A percentile compares a stretch with the other conserved stretches of the same genome.
phyloP scores from a whole-genome alignment of 148 eudicot species.

The Rhododendron ferrugineum region DNA sequence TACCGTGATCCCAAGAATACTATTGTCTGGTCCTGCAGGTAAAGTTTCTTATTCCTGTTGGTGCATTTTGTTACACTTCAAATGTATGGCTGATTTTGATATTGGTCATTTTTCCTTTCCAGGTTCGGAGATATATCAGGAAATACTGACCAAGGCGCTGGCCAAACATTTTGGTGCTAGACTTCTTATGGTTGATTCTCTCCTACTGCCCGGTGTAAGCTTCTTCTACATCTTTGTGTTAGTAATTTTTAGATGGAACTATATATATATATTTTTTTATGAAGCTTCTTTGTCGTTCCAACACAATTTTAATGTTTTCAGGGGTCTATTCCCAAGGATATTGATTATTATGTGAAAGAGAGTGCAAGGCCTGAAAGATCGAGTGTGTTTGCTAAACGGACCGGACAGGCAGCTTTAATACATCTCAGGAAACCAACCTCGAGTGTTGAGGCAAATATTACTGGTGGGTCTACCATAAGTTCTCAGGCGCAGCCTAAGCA shows the following conservation, averaged over 20 bases:
- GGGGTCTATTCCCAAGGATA: slow-evolving; percentile 62
- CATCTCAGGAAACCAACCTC: slow-evolving; percentile 72
- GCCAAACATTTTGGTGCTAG: slow-evolving; percentile 73
- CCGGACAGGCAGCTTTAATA: slow-evolving; percentile 41
- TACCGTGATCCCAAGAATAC: slow-evolving; percentile 68
- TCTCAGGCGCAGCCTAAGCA: slow-evolving; percentile 72
- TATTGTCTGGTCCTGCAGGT: slow-evolving; percentile 97
- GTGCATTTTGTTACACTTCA: not conserved
- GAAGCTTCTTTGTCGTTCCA: not conserved
- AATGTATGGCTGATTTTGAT: not conserved
- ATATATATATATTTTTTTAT: not conserved
- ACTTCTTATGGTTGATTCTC: slow-evolving; percentile 73
- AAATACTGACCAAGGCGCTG: slow-evolving; percentile 74
- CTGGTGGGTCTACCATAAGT: slow-evolving; percentile 59
- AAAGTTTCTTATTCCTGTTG: slow-evolving; percentile 4
- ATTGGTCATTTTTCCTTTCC: slow-evolving; percentile 13
- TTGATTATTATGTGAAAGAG: slow-evolving; percentile 53
- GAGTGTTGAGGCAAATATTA: slow-evolving; percentile 81
- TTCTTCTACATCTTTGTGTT: slow-evolving; percentile 1
- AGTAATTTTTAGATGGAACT: not conserved
- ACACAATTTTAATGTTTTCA: slow-evolving; percentile 16
- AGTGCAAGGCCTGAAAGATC: slow-evolving; percentile 52
- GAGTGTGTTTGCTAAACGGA: slow-evolving; percentile 52
- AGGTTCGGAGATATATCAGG: slow-evolving; percentile 99
- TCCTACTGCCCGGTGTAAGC: slow-evolving; percentile 78